Evolutionary conservation across 148 eudicot genomes (phyloP).

Genomic region (Rhododendron molle): DNA sequence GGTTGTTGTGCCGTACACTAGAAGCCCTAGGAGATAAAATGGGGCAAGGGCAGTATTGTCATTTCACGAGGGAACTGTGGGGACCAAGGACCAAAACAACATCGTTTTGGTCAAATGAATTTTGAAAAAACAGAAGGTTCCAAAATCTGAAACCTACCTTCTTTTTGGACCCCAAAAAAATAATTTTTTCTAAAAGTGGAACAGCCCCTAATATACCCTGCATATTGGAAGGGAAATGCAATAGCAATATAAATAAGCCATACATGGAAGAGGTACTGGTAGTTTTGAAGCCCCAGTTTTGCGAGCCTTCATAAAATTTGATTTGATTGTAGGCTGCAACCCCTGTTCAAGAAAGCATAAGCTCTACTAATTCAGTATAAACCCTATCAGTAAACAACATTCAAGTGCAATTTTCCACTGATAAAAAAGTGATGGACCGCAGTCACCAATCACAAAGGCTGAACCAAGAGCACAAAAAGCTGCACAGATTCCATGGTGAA

Average conservation of each 20-base stretch:
- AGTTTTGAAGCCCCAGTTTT: conserved; percentile 21
- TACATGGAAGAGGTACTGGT: conserved; percentile 36
- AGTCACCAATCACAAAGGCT: neutral
- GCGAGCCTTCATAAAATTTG: conserved; percentile 20
- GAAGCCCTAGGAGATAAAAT: too few relatives aligned
- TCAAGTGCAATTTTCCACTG: neutral
- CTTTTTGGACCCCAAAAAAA: too few relatives aligned
- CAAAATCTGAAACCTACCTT: too few relatives aligned
- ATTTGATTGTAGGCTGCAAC: conserved; percentile 23
- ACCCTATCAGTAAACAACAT: neutral
- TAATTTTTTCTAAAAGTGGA: too few relatives aligned
- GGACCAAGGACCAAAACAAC: too few relatives aligned
- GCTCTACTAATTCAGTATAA: neutral
- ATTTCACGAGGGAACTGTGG: too few relatives aligned
- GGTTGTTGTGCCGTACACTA: too few relatives aligned
- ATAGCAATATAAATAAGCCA: conserved; percentile 17
- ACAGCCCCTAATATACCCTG: neutral
- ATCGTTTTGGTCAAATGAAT: too few relatives aligned
- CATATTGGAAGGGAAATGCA: neutral
- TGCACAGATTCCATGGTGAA: neutral
- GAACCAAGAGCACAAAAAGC: neutral
- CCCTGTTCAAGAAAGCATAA: conserved; percentile 37
- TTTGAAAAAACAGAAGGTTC: too few relatives aligned
- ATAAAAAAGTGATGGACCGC: neutral
- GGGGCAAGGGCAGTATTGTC: too few relatives aligned